phyloP scores from a whole-genome alignment of 116 monocot genomes.

The Phalaenopsis hybrid region DNA sequence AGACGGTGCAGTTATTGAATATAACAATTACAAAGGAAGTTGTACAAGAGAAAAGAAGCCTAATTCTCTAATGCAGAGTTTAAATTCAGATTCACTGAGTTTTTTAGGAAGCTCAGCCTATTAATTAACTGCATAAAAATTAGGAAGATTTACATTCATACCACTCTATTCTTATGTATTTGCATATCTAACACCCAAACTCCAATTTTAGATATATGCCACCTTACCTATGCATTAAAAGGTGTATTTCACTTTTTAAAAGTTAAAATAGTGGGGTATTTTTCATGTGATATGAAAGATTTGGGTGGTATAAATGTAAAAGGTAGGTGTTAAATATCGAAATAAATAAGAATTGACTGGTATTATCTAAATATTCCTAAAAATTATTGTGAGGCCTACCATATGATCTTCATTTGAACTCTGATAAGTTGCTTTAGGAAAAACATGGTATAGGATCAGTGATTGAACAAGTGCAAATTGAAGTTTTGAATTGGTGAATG shows the following conservation, averaged over 20 bases:
- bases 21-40: neutral
- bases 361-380: neutral
- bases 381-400: neutral
- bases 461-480: neutral
- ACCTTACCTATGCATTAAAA: too few species aligned
- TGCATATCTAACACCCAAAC: too few species aligned
- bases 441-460: neutral
- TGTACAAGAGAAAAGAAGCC: neutral
- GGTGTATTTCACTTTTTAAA: too few species aligned
- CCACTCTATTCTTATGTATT: too few species aligned
- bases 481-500: neutral
- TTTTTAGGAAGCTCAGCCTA: neutral
- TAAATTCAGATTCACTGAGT: neutral
- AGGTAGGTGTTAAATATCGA: too few species aligned
- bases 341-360: too few species aligned
- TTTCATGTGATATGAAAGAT: too few species aligned
- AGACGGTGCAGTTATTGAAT: neutral
- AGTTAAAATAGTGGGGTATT: too few species aligned
- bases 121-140: too few species aligned
- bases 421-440: neutral
- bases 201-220: too few species aligned
- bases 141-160: too few species aligned
- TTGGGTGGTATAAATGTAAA: too few species aligned
- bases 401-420: neutral
- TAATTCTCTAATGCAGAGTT: neutral